These are phyloP conservation scores for Diaporthe citriasiana DNA, from an alignment of 2,329 filamentous ascomycete genomes.

Conservation along the genomic window DNA sequence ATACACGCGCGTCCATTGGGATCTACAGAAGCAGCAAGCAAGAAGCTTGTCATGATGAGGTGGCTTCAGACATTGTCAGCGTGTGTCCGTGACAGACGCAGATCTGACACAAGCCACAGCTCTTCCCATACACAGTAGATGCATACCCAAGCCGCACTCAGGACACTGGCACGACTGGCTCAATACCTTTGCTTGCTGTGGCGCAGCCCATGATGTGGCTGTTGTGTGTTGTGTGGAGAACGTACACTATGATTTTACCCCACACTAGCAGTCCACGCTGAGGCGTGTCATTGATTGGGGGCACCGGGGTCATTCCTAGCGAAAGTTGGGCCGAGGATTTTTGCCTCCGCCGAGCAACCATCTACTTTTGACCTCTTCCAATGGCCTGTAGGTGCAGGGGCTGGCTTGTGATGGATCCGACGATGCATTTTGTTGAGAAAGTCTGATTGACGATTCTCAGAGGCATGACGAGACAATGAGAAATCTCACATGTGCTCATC, in stretches of 20 bases:
- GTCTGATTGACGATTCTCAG: neutral
- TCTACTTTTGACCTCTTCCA: neutral
- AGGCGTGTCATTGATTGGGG: slow-evolving; percentile 18
- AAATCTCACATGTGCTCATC: neutral
- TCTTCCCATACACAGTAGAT: neutral
- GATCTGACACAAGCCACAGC: slow-evolving; percentile 5
- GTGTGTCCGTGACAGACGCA: neutral
- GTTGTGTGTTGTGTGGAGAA: neutral
- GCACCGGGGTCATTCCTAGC: slow-evolving; percentile 26
- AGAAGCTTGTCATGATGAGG: slow-evolving; percentile 13
- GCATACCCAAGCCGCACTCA: neutral
- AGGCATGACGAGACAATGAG: neutral
- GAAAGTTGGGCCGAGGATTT: slow-evolving; percentile 30
- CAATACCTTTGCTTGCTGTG: neutral
- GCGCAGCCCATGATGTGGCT: neutral
- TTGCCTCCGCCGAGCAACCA: slow-evolving; percentile 22
- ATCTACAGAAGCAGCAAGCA: slow-evolving; percentile 17
- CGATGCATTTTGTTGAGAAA: slow-evolving; percentile 19
- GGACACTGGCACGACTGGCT: neutral
- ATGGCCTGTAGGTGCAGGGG: neutral
- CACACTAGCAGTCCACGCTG: slow-evolving; percentile 7
- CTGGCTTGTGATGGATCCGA: neutral
- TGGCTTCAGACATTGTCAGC: slow-evolving; percentile 5
- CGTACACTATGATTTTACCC: neutral
- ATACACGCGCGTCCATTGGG: neutral